phyloP scores from a whole-genome alignment of 108 stramenopile genomes.

The Nitzschia putrida region DNA sequence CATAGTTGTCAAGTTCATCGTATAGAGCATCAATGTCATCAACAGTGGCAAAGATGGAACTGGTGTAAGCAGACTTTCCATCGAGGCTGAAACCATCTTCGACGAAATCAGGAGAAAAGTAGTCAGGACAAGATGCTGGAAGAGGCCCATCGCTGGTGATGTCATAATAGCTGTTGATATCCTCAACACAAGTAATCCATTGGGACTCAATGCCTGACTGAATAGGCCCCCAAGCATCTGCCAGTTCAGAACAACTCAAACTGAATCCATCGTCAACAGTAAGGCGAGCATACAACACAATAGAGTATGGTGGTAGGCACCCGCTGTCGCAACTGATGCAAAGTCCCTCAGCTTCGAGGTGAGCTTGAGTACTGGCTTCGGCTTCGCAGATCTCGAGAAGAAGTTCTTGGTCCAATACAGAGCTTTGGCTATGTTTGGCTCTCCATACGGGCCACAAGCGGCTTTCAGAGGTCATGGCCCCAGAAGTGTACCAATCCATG shows the following conservation, averaged over 20 bases:
- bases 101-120: conserved; percentile 36
- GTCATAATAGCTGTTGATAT: conserved; percentile 11
- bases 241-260: conserved; percentile 38
- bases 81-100: conserved; percentile 32
- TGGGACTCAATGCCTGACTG: conserved; percentile 13
- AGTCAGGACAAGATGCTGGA: conserved; percentile 25
- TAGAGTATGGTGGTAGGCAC: conserved; percentile 43
- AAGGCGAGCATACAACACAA: conserved; percentile 44
- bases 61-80: conserved; percentile 31
- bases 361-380: conserved; percentile 36
- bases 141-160: background rate
- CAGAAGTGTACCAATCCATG: conserved; percentile 17
- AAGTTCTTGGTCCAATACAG: conserved; percentile 16
- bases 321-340: conserved; percentile 28
- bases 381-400: conserved; percentile 36
- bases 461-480: background rate
- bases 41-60: conserved; percentile 42
- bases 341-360: conserved; percentile 26
- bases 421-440: background rate
- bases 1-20: conserved; percentile 27
- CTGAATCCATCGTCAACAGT: conserved; percentile 27
- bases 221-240: conserved; percentile 28
- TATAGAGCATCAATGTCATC: conserved; percentile 36
- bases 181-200: conserved; percentile 31
- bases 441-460: conserved; percentile 46